Conservation (phyloP, 1,139 yeast genomes). For the Pichiaceae sp. region DNA sequence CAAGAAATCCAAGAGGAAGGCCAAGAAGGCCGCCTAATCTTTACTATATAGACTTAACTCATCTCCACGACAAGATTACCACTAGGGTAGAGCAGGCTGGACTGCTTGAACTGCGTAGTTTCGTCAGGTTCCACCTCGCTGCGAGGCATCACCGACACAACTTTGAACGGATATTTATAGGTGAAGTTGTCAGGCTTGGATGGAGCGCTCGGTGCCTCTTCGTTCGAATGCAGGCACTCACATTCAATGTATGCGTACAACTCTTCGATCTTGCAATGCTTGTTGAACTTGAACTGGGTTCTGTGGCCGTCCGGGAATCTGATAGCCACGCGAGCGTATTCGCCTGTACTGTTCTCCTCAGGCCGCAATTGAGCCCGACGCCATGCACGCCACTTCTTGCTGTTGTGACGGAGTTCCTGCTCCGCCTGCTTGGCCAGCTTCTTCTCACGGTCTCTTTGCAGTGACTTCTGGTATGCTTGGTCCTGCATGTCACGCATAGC, state of each 20-base stretch:
- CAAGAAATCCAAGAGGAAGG: conserved; percentile 20
- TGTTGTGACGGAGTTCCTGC: conserved; percentile 3
- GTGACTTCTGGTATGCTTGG: conserved; percentile 62
- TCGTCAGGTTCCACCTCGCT: conserved; percentile 28
- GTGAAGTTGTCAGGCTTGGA: conserved; percentile 30
- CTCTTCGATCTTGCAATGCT: conserved; percentile 40
- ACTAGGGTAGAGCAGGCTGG: conserved; percentile 44
- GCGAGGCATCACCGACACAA: conserved; percentile 53
- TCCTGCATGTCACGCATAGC: conserved; percentile 68
- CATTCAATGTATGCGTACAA: conserved; percentile 54
- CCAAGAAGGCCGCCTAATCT: neutral
- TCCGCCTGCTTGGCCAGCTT: conserved; percentile 15
- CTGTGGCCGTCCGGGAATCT: conserved; percentile 46
- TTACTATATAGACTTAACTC: neutral
- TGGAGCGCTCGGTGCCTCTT: conserved; percentile 7
- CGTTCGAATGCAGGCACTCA: conserved; percentile 22
- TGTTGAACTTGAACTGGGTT: conserved; percentile 38
- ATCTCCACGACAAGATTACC: conserved; percentile 40
- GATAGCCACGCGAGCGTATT: conserved; percentile 49
- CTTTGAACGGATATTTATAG: conserved; percentile 37
- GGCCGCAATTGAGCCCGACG: conserved; percentile 32
- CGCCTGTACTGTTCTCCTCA: conserved; percentile 22
- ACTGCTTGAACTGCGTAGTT: conserved; percentile 29
- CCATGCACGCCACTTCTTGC: conserved; percentile 36
- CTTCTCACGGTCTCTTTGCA: conserved; percentile 44